Conservation (phyloP, 106 monocot species). For the Phalaenopsis aphrodite region DNA sequence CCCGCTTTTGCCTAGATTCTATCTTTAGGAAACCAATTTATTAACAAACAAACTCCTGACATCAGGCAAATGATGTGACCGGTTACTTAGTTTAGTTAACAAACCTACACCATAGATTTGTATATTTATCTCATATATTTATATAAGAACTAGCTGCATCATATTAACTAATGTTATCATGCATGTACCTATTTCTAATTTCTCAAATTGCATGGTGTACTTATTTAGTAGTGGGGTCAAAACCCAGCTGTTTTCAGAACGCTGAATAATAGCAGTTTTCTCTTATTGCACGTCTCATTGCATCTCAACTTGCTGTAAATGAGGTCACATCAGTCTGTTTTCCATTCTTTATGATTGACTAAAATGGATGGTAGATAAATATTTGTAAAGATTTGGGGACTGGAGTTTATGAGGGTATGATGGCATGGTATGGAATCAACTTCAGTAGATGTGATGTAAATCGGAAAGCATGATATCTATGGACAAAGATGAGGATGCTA, state of each 20-base stretch:
- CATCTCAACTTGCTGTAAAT: too few relatives aligned
- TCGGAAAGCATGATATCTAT: neutral
- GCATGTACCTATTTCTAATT: neutral
- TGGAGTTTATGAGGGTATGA: neutral
- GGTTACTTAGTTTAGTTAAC: neutral
- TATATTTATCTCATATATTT: neutral
- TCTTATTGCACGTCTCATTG: too few relatives aligned
- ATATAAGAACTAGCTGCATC: neutral
- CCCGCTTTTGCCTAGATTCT: neutral
- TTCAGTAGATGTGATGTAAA: neutral
- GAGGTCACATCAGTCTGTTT: neutral
- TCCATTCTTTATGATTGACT: neutral
- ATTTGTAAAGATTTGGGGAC: neutral
- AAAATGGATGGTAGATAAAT: neutral
- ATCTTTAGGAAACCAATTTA: neutral
- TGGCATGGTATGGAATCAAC: neutral
- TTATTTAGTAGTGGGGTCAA: neutral
- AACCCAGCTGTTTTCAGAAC: neutral
- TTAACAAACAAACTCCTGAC: neutral
- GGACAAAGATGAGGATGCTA: constrained; percentile 1
- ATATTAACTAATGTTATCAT: neutral
- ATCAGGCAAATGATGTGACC: neutral
- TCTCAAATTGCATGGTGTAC: neutral
- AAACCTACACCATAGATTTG: neutral
- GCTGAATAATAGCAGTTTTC: neutral